Conservation (phyloP, 2,329 filamentous ascomycete genomes). For the Penicillium sp. region DNA sequence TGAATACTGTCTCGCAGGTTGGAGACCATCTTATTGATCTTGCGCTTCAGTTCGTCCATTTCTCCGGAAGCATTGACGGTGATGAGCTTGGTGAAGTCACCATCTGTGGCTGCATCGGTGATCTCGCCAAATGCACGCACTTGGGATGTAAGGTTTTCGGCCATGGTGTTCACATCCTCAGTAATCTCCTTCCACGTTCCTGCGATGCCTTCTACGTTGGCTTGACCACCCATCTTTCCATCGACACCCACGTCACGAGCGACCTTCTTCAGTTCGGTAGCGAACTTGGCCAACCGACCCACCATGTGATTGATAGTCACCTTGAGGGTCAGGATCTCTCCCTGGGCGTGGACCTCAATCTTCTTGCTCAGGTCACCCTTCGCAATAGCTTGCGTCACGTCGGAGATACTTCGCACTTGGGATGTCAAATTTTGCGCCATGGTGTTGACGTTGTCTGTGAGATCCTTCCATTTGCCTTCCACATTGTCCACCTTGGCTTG, state of each 20-base stretch:
- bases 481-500: conserved; percentile 67
- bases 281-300: conserved; percentile 90
- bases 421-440: conserved; percentile 66
- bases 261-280: conserved; percentile 91
- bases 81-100: conserved; percentile 95
- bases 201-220: conserved; percentile 87
- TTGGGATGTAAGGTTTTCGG: conserved; percentile 84
- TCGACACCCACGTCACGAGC: conserved; percentile 96
- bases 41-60: conserved; percentile 98
- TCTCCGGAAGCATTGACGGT: conserved; percentile 97
- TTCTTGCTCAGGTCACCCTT: conserved; percentile 95
- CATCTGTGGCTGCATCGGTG: conserved; percentile 94
- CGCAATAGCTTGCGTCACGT: conserved; percentile 91
- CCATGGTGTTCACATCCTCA: conserved; percentile 94
- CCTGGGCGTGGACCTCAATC: conserved; percentile 92
- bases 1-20: conserved; percentile 95
- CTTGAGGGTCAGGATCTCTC: conserved; percentile 90
- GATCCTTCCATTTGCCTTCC: conserved; percentile 67
- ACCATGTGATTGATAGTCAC: conserved; percentile 99
- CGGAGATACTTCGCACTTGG: conserved; percentile 85
- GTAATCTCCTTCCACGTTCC: conserved; percentile 99
- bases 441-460: conserved; percentile 68
- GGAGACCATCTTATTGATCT: conserved; percentile 99
- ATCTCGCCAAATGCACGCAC: conserved; percentile 98
- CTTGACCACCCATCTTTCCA: conserved; percentile 97